Percentiles rank a stretch among this genome's conserved stretches.
Evolutionary conservation across 225 moss, liverwort and hornwort species (phyloP).

Genomic region (Climacium dendroides): DNA sequence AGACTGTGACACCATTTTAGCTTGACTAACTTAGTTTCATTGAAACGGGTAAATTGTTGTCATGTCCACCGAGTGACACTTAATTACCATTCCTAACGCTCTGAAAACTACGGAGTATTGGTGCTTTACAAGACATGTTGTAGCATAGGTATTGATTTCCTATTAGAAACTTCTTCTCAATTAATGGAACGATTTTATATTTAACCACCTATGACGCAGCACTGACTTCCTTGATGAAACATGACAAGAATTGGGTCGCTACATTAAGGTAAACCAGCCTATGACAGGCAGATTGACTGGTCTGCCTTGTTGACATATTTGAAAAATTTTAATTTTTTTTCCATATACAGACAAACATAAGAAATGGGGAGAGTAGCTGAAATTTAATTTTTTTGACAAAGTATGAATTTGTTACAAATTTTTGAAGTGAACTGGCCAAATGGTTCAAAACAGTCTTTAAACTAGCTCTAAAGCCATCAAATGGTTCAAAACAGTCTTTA

Average conservation of each 20-base stretch:
- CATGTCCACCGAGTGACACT: not conserved
- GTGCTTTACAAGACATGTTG: not conserved
- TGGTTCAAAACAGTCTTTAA: too few relatives aligned
- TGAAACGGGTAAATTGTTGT: not conserved
- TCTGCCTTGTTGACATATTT: too few relatives aligned
- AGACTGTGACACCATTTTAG: not conserved
- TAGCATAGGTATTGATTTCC: not conserved
- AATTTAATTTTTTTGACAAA: too few relatives aligned
- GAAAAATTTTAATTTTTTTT: too few relatives aligned
- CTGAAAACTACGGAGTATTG: not conserved
- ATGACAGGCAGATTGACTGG: too few relatives aligned
- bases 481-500: too few relatives aligned
- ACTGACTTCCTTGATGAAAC: not conserved
- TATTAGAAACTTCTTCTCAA: not conserved
- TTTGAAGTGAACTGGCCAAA: too few relatives aligned
- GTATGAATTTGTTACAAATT: too few relatives aligned
- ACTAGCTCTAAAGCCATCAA: too few relatives aligned
- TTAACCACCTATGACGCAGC: not conserved
- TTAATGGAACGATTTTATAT: not conserved
- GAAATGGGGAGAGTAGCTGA: too few relatives aligned
- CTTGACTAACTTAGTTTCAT: not conserved
- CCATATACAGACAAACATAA: too few relatives aligned
- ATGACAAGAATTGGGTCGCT: not conserved
- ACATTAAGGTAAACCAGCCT: too few relatives aligned
- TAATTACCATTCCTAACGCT: not conserved